phyloP scores from a whole-genome alignment of 1,284 basidiomycete species.

The Blastosporella zonata region DNA sequence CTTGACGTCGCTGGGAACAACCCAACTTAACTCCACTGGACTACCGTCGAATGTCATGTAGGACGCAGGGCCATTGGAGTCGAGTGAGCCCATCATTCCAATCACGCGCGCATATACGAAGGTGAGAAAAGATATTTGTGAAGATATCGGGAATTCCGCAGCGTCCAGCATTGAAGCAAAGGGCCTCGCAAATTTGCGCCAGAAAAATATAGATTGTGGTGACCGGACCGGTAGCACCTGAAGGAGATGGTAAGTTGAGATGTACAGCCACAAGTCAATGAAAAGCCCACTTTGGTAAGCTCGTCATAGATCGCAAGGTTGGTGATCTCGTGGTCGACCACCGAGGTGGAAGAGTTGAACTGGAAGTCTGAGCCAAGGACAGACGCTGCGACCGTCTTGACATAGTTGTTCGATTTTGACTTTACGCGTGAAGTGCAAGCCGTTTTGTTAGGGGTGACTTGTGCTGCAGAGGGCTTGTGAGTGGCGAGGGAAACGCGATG shows the following conservation, averaged over 20 bases:
- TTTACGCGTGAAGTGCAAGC: slow-evolving; percentile 2
- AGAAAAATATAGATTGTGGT: slow-evolving; percentile 24
- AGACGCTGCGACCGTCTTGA: slow-evolving; percentile 11
- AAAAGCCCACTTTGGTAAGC: slow-evolving; percentile 16
- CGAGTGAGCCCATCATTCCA: slow-evolving; percentile 28
- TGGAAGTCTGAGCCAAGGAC: slow-evolving; percentile 17
- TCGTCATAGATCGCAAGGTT: slow-evolving; percentile 18
- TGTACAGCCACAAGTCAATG: neutral
- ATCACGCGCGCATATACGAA: slow-evolving; percentile 29
- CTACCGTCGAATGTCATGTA: slow-evolving; percentile 32
- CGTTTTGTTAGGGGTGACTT: slow-evolving; percentile 2
- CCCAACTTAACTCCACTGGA: slow-evolving; percentile 31
- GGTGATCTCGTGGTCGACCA: slow-evolving; percentile 11
- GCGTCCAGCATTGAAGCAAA: slow-evolving; percentile 29
- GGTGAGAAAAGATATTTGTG: slow-evolving; percentile 26
- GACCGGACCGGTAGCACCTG: slow-evolving; percentile 18
- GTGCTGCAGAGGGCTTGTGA: slow-evolving; percentile 1
- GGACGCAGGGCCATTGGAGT: slow-evolving; percentile 19
- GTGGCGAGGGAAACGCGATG: neutral
- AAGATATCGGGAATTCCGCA: slow-evolving; percentile 21
- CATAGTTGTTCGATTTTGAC: slow-evolving; percentile 3
- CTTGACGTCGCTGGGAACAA: slow-evolving; percentile 24
- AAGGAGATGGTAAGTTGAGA: neutral
- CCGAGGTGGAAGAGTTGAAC: slow-evolving; percentile 8
- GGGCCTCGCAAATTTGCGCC: slow-evolving; percentile 24